These are phyloP conservation scores for Salix purpurea DNA, from an alignment of 345 rosid species.

Conservation along the genomic window DNA sequence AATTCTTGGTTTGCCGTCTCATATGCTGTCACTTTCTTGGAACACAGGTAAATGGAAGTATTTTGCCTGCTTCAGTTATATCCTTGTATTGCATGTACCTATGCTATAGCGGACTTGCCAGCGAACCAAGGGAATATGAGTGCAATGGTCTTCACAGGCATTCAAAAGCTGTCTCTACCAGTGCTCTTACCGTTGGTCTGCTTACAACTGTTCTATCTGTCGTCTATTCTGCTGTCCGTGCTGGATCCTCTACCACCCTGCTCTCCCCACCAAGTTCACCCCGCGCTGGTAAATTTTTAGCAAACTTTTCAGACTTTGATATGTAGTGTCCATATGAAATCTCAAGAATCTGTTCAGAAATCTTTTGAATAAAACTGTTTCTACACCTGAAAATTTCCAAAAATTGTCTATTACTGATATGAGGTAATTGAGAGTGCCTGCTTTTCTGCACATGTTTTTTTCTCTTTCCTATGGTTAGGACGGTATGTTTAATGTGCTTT, in stretches of 20 bases:
- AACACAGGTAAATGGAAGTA: conserved; percentile 81
- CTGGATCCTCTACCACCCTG: conserved; percentile 89
- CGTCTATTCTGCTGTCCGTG: conserved; percentile 96
- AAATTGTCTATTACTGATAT: background rate
- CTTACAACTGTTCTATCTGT: conserved; percentile 88
- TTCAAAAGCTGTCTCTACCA: conserved; percentile 85
- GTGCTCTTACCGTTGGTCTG: conserved; percentile 80
- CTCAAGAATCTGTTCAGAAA: background rate
- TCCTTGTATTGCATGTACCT: conserved; percentile 93
- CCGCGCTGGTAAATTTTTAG: conserved; percentile 56
- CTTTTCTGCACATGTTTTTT: background rate
- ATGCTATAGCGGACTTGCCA: conserved; percentile 91
- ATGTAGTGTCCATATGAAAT: background rate
- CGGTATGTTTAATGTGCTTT: background rate
- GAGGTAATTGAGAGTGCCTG: background rate
- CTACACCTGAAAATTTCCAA: background rate
- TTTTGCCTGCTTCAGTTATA: conserved; percentile 91
- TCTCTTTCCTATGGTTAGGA: background rate
- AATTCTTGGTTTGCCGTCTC: background rate
- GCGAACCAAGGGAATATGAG: conserved; percentile 89
- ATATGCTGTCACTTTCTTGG: conserved; percentile 7
- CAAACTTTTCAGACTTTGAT: background rate
- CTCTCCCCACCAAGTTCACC: conserved; percentile 90
- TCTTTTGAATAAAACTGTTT: background rate
- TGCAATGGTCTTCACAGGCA: conserved; percentile 96